Base-by-base conservation (phyloP, 2,329 filamentous ascomycete species). In the Plenodomus tracheiphilus region DNA sequence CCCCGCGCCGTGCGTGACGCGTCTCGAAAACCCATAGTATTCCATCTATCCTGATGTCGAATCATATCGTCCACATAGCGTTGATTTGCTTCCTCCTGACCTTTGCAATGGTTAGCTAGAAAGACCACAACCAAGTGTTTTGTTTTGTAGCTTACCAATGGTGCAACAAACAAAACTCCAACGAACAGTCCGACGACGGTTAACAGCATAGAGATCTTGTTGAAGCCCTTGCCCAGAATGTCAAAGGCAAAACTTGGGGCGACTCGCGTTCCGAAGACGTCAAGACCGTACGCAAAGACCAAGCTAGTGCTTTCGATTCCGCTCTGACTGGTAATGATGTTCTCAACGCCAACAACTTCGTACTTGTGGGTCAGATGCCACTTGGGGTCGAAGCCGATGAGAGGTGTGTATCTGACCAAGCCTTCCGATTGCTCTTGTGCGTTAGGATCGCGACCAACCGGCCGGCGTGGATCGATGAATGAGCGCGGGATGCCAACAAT, bases 241-340 rank as follows among this genome's bases (percentile, higher is more conserved):
- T 99, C 94, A 72, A 99, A 99, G 15, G 88, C 83, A 61, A 88
- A 85, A 72, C 91, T 96, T 1, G 94, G 94, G n/a, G 87, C 84
- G 10, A 95, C 83, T 43, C 91, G 80, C 1, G 91, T 93, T 13
- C 89, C 91, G 59, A 95, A 99, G 2, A 97, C 77, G 70, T 99
- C 94, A 13, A 91, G 71, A 3, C 94, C 94, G 65, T 88, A 96
- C 0, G 91, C 91, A 64, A 97, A 87, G 11, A 99, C 82, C 46
- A 97, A 72, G 63, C 88, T 93, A 1, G 94, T 97, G 74, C 92
- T 97, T 77, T 99, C 94, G 22, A 99, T 81, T 4, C 91, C 72
- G 1, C 91, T 89, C 0, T 92, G 89, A 16, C 83, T 83, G 0
- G 91, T 85, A 22, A 93, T 81, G 17, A 97, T 84, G 39, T 83